Conservation (phyloP, 257 asterid species). For the Leonotis leonurus region DNA sequence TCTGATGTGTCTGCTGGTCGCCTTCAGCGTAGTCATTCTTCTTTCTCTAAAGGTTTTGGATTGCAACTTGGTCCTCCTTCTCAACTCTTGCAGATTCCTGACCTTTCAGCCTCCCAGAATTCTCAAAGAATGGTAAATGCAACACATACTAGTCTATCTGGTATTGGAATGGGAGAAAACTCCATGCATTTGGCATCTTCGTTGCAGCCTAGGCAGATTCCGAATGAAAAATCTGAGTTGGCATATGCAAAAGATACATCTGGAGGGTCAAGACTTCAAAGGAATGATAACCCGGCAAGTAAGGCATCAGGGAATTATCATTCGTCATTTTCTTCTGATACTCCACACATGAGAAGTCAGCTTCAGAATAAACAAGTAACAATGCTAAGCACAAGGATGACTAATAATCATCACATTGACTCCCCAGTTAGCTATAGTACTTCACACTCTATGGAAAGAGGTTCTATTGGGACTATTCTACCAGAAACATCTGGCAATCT, state of each 20-base stretch:
- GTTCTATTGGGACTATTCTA: constrained; percentile 31
- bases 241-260: constrained; percentile 33
- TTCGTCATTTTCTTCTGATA: constrained; percentile 40
- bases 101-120: constrained; percentile 39
- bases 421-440: constrained; percentile 26
- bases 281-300: constrained; percentile 27
- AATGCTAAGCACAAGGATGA: constrained; percentile 37
- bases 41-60: constrained; percentile 76
- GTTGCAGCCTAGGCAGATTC: constrained; percentile 33
- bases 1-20: constrained; percentile 41
- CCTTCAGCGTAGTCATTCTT: constrained; percentile 49
- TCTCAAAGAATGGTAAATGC: constrained; percentile 32
- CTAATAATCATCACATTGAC: constrained; percentile 31
- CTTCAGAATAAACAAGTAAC: constrained; percentile 41
- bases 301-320: constrained; percentile 38
- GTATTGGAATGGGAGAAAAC: constrained; percentile 40
- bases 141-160: constrained; percentile 29
- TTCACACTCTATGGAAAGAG: constrained; percentile 34
- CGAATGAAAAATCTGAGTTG: constrained; percentile 32
- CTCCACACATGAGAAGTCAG: constrained; percentile 36
- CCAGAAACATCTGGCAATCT: constrained; percentile 34
- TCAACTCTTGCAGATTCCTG: constrained; percentile 39
- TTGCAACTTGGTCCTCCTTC: constrained; percentile 95
- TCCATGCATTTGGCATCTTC: constrained; percentile 29
- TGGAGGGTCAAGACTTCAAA: constrained; percentile 32